These are phyloP conservation scores for Melaleuca alternifolia DNA, from an alignment of 345 rosid species.

Conservation along the genomic window DNA sequence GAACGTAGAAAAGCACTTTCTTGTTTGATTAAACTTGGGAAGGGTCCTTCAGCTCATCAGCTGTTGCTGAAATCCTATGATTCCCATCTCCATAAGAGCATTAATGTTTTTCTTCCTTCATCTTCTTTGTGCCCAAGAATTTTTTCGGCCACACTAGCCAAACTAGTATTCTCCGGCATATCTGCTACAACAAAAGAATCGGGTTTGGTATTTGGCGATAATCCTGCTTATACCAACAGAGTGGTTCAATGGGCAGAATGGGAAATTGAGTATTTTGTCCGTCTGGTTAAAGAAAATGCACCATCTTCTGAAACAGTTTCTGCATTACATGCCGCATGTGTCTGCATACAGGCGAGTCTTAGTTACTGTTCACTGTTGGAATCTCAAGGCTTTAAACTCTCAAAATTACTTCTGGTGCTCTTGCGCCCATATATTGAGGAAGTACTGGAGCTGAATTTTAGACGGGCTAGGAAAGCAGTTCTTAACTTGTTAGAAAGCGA, in stretches of 20 bases:
- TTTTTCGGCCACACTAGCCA: constrained; percentile 68
- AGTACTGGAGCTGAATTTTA: constrained; percentile 80
- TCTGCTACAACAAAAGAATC: constrained; percentile 66
- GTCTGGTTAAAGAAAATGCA: constrained; percentile 75
- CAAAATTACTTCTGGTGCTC: constrained; percentile 82
- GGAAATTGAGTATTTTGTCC: constrained; percentile 76
- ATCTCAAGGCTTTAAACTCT: constrained; percentile 66
- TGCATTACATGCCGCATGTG: constrained; percentile 70
- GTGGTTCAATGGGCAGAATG: constrained; percentile 95
- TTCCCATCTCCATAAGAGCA: constrained; percentile 49
- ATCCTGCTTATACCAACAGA: constrained; percentile 74
- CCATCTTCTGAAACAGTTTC: constrained; percentile 66
- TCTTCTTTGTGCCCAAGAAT: constrained; percentile 60
- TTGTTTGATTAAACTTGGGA: constrained; percentile 71
- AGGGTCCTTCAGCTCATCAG: constrained; percentile 80
- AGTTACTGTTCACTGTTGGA: constrained; percentile 70
- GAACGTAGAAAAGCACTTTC: constrained; percentile 50
- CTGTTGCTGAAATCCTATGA: constrained; percentile 44
- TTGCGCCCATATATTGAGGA: constrained; percentile 80
- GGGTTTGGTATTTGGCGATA: constrained; percentile 64
- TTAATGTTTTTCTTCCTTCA: constrained; percentile 65
- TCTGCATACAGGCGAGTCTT: constrained; percentile 76
- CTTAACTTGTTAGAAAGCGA: constrained; percentile 46
- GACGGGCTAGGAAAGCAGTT: constrained; percentile 65
- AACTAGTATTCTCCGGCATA: constrained; percentile 66